Percentiles rank a stretch among this genome's conserved stretches.
Conservation (phyloP, 2,329 filamentous ascomycete genomes). For the Epichloe scottii region DNA sequence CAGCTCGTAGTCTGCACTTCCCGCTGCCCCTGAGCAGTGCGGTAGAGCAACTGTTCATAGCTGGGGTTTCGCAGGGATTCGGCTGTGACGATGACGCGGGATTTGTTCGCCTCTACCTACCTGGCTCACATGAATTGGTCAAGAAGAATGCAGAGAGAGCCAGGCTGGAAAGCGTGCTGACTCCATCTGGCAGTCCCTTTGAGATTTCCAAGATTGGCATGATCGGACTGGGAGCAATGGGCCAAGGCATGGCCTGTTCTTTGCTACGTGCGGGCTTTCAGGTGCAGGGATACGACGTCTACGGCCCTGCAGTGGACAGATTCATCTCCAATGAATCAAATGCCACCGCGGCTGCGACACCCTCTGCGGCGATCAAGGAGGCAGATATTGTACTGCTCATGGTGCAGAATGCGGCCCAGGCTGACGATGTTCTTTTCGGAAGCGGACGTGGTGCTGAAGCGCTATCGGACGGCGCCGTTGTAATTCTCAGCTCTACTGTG, state of each 20-base stretch:
- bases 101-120: constrained; percentile 16
- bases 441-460: constrained; percentile 15
- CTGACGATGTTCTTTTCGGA: constrained; percentile 20
- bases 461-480: constrained; percentile 15
- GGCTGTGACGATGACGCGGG: constrained; percentile 17
- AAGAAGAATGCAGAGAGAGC: constrained; percentile 8
- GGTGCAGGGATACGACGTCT: constrained; percentile 23
- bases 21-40: constrained; percentile 23
- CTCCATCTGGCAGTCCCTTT: constrained; percentile 11
- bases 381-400: constrained; percentile 22
- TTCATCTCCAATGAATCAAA: constrained; percentile 15
- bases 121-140: constrained; percentile 7
- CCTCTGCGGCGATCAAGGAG: constrained; percentile 15
- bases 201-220: constrained; percentile 20
- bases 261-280: constrained; percentile 19
- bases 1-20: constrained; percentile 18
- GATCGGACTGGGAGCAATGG: constrained; percentile 26
- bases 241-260: constrained; percentile 24
- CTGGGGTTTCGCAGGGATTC: constrained; percentile 15
- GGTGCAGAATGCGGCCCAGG: constrained; percentile 23
- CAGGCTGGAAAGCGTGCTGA: constrained; percentile 5
- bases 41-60: constrained; percentile 21
- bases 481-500: constrained; percentile 25
- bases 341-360: constrained; percentile 13
- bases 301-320: constrained; percentile 16